Evolutionary conservation across 2,329 filamentous ascomycete species (phyloP), one percentile per base, ranked within the genome.

Genomic region (Cadophora sp.): DNA sequence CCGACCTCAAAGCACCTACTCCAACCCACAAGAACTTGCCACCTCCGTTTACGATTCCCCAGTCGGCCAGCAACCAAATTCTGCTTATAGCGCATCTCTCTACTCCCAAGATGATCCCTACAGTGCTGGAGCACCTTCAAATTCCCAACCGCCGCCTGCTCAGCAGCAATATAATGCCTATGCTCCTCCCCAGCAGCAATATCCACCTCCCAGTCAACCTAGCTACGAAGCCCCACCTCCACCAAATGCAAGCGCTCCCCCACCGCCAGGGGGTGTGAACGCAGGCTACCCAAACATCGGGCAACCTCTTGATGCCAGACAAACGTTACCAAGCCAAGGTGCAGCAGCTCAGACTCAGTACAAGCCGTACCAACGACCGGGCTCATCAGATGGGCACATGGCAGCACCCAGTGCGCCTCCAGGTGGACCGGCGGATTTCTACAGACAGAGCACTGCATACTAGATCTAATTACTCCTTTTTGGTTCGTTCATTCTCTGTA

Each of bases 31-130:
- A 79, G 92, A 95, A 79, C 82, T 95, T 56, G 90, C 91, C 30
- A 93, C 91, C 0, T 91, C 91, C 0, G 87, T 87, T 11, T 94
- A 94, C 75, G 91, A 94, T 78, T 91, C 91, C 3, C 91, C 91
- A 50, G 84, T 91, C 47, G 83, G 85, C 50, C 71, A 73, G 39
- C 75, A 83, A 83, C 36, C 79, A 76, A 69, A 80, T 80, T 53
- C 77, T n/a, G 53, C 70, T 20, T 77, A 77, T 51, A 71, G 70
- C 33, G 69, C 70, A 27, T 73, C 74, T n/a, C 59, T 73, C 30
- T 76, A 76, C 51, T 72, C 73, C 8, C 65, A 71, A 64, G 75
- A 77, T 16, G 75, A 77, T n/a, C 68, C 71, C 30, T 77, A 76
- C 59, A 62, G 70, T 7, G 67, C 75, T 16, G 41, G 50, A 14